A percentile compares a stretch with the other conserved stretches of the same genome.
phyloP scores from a whole-genome alignment of 2,329 filamentous ascomycete species.

The Gliomastix tumulicola region DNA sequence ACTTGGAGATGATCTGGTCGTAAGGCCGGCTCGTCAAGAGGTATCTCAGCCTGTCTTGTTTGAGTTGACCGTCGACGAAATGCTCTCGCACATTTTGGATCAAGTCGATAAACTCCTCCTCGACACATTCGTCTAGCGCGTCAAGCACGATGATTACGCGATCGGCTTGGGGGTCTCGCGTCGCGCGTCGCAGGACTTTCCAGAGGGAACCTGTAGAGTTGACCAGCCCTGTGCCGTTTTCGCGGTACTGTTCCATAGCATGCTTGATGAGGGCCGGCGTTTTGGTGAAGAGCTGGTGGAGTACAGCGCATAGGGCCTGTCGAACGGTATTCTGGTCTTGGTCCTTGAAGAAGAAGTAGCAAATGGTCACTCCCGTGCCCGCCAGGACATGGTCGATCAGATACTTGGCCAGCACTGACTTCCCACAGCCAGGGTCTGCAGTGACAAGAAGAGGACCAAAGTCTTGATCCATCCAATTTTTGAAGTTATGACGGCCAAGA shows the following conservation, averaged over 20 bases:
- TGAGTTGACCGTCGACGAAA: background rate
- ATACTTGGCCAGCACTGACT: conserved; percentile 26
- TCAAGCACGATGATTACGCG: conserved; percentile 26
- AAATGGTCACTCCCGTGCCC: conserved; percentile 15
- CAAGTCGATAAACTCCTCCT: conserved; percentile 13
- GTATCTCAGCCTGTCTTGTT: conserved; percentile 16
- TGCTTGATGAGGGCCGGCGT: conserved; percentile 20
- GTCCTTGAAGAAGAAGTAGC: conserved; percentile 38
- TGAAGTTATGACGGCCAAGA: conserved; percentile 18
- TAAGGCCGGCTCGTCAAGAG: conserved; percentile 28
- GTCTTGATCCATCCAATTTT: conserved; percentile 16
- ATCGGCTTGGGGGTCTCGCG: conserved; percentile 15
- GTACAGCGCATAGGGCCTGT: conserved; percentile 28
- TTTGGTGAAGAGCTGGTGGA: conserved; percentile 28
- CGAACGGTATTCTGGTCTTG: conserved; percentile 22
- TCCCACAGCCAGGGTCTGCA: conserved; percentile 30
- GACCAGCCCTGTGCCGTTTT: conserved; percentile 16
- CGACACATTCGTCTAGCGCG: conserved; percentile 28
- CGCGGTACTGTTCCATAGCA: conserved; percentile 15
- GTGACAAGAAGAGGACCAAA: conserved; percentile 23
- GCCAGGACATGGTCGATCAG: conserved; percentile 19
- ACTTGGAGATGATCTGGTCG: conserved; percentile 14
- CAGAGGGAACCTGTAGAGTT: conserved; percentile 17
- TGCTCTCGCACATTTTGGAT: conserved; percentile 6
- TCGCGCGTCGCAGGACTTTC: conserved; percentile 19